Conservation (phyloP, 345 rosid genomes). For the Arabidopsis thaliana region TAIR10.1 NC_003076.8:22644501-22645000, state of each 20-base stretch:
- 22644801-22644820: constrained; percentile 18
- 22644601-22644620: constrained; percentile 39
- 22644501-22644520: not conserved
- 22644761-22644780: constrained; percentile 25
- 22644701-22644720: constrained; percentile 36
- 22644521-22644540: not conserved
- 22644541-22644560: constrained; percentile 22
- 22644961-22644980: constrained; percentile 33
- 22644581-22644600: constrained; percentile 32
- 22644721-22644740: constrained; percentile 22
- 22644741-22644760: constrained; percentile 35
- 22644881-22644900: constrained; percentile 24
- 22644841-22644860: constrained; percentile 39
- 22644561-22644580: constrained; percentile 30
- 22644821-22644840: constrained; percentile 30
- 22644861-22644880: constrained; percentile 37
- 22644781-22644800: constrained; percentile 29
- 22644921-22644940: constrained; percentile 3
- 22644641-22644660: constrained; percentile 9
- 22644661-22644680: constrained; percentile 36
- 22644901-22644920: not conserved
- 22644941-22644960: constrained; percentile 16
- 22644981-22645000: constrained; percentile 43
- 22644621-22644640: constrained; percentile 46
- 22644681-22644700: constrained; percentile 23